Evolutionary conservation across 805 yeast genomes (phyloP).

Genomic region (Lipomyces kockii): DNA sequence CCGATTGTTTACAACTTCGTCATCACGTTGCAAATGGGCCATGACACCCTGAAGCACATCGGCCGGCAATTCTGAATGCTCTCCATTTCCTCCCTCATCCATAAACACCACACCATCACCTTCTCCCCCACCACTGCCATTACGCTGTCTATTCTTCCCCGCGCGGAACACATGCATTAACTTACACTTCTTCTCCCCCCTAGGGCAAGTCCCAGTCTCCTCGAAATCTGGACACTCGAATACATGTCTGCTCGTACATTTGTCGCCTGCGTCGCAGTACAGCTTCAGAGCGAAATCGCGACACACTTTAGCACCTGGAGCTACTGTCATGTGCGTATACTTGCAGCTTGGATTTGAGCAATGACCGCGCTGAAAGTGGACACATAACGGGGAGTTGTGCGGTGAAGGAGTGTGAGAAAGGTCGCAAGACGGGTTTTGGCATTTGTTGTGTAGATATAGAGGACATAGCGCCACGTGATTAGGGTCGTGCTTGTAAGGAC

Average conservation of each 20-base stretch:
- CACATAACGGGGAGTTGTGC: conserved; percentile 65
- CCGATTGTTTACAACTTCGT: conserved; percentile 15
- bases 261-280: conserved; percentile 64
- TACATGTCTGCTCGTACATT: conserved; percentile 62
- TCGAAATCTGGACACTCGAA: conserved; percentile 74
- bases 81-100: conserved; percentile 35
- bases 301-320: conserved; percentile 56
- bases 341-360: conserved; percentile 58
- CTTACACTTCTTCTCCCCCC: conserved; percentile 55
- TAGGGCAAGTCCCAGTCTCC: conserved; percentile 62
- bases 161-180: conserved; percentile 54
- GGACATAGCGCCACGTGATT: conserved; percentile 61
- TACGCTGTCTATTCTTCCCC: conserved; percentile 38
- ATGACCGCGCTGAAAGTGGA: conserved; percentile 52
- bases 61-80: conserved; percentile 21
- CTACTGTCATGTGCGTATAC: conserved; percentile 56
- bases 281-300: conserved; percentile 71
- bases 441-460: conserved; percentile 53
- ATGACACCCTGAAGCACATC: conserved; percentile 32
- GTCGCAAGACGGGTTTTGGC: conserved; percentile 54
- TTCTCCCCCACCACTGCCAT: conserved; percentile 22
- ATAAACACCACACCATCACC: conserved; percentile 30
- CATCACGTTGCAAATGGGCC: conserved; percentile 31
- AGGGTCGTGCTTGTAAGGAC: conserved; percentile 60
- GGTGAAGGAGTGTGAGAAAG: conserved; percentile 63